Conservation (phyloP, 345 rosid species). For the Carallia brachiata region DNA sequence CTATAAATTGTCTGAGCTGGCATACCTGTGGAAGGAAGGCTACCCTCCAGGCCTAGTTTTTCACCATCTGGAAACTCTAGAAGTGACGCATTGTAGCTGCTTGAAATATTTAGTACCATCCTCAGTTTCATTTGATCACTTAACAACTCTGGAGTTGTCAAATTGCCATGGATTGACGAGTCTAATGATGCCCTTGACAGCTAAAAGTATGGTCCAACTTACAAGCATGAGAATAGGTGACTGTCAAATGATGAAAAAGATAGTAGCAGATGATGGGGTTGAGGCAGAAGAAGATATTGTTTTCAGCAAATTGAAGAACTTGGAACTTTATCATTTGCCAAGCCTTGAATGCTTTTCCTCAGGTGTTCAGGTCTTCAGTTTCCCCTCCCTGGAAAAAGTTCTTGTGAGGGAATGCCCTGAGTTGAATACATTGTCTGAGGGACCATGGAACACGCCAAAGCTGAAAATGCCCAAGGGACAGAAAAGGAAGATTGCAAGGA, state of each 20-base stretch:
- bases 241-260: constrained; percentile 18
- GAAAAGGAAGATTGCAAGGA: neutral
- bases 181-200: constrained; percentile 13
- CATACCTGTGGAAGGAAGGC: neutral
- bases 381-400: neutral
- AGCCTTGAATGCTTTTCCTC: neutral
- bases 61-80: constrained; percentile 9
- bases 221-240: constrained; percentile 9
- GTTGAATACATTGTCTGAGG: neutral
- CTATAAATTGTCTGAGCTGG: neutral
- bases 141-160: constrained; percentile 9
- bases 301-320: constrained; percentile 3
- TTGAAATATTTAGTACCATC: constrained; percentile 16
- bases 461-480: neutral
- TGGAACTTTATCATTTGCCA: neutral
- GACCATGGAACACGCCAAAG: neutral
- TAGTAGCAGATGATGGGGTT: constrained; percentile 5
- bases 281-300: constrained; percentile 9
- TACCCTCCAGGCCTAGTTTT: neutral
- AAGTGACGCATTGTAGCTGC: neutral
- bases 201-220: constrained; percentile 21
- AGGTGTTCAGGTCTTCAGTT: neutral
- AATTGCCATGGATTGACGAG: constrained; percentile 11
- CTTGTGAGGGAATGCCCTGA: neutral
- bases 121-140: constrained; percentile 11